Percentiles rank a stretch among this genome's conserved stretches.
Evolutionary conservation across 345 rosid species (phyloP).

Genomic region (Populus nigra): DNA sequence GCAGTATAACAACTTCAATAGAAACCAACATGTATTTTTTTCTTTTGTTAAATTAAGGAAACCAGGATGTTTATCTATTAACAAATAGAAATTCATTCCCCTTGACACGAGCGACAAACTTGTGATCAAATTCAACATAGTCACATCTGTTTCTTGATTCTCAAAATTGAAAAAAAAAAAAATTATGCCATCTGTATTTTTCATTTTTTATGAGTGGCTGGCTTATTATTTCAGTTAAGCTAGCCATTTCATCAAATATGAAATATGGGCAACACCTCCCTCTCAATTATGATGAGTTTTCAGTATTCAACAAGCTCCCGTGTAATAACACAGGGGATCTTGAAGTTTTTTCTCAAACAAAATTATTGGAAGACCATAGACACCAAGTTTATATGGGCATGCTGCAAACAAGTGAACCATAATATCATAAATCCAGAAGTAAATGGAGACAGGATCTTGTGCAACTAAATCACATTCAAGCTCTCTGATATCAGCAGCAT

Average conservation of each 20-base stretch:
- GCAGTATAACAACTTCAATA: neutral
- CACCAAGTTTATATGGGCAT: neutral
- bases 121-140: neutral
- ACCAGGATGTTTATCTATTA: neutral
- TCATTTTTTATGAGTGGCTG: too few species aligned
- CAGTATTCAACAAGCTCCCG: too few species aligned
- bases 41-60: too few species aligned
- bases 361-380: neutral
- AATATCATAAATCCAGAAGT: neutral
- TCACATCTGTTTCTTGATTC: neutral
- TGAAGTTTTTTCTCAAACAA: neutral
- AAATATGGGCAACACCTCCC: too few species aligned
- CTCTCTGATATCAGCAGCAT: neutral
- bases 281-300: too few species aligned
- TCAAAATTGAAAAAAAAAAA: too few species aligned
- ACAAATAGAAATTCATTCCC: neutral
- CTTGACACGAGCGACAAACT: neutral
- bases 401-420: conserved; percentile 5
- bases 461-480: too few species aligned
- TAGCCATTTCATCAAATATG: too few species aligned
- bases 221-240: too few species aligned
- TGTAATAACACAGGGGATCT: too few species aligned
- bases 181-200: too few species aligned
- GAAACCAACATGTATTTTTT: too few species aligned
- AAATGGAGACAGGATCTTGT: neutral